Conservation (phyloP, 169 alveolate genomes). For the Eimeria praecox region DNA sequence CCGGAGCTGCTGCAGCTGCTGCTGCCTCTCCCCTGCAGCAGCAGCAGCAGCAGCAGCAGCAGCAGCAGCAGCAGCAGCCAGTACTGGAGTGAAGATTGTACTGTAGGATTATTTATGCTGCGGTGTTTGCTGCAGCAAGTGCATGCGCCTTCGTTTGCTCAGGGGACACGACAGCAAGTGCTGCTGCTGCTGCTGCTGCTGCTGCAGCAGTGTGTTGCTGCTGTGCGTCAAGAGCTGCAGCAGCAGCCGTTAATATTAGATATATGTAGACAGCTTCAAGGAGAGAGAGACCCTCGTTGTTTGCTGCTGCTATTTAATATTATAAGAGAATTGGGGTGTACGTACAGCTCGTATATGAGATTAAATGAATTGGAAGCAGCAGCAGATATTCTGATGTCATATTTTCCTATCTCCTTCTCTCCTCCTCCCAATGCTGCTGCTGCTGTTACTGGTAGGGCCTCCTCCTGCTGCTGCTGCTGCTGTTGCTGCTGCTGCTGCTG, state of each 20-base stretch:
- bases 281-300: constrained; percentile 83
- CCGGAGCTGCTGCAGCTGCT: constrained; percentile 46
- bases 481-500: not conserved
- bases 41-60: constrained; percentile 6
- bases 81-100: constrained; percentile 26
- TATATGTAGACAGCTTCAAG: constrained; percentile 72
- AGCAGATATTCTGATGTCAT: constrained; percentile 46
- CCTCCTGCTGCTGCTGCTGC: not conserved
- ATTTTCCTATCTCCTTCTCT: constrained; percentile 71
- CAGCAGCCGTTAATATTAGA: not conserved
- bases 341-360: not conserved
- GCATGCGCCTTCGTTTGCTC: constrained; percentile 70
- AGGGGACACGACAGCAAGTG: constrained; percentile 67
- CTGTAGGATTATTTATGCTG: not conserved
- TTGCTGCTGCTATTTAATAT: constrained; percentile 73
- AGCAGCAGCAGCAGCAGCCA: not conserved
- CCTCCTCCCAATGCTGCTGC: constrained; percentile 73
- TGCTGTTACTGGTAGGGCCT: constrained; percentile 60
- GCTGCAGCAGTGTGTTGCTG: constrained; percentile 16
- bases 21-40: not conserved
- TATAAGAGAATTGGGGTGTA: constrained; percentile 22
- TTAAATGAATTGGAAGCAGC: not conserved
- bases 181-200: constrained; percentile 59
- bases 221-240: constrained; percentile 19
- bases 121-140: constrained; percentile 62